Conservation (phyloP, 352 stramenopile species). For the Paralagenidium karlingii region DNA sequence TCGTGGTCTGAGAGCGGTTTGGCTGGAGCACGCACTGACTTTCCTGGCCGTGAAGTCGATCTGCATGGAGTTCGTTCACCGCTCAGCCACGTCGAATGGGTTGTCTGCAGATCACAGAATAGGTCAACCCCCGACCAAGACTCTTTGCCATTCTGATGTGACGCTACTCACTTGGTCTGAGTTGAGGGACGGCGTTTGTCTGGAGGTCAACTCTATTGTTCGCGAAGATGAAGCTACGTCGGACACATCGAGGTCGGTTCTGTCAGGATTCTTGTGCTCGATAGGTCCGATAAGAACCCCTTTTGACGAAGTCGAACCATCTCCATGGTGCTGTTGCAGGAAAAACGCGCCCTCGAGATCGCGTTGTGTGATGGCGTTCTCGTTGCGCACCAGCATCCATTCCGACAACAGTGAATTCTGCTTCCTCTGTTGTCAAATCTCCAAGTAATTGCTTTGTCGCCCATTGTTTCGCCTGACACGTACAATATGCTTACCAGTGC, state of each 20-base stretch:
- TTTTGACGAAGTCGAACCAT: constrained; percentile 4
- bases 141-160: no score
- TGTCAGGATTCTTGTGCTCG: background rate
- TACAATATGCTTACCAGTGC: no score
- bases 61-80: no score
- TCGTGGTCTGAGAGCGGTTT: constrained; percentile 39
- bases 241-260: background rate
- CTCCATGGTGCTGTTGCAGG: constrained; percentile 2
- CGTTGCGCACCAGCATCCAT: constrained; percentile 66
- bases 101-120: no score
- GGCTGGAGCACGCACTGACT: background rate
- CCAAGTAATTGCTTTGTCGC: no score
- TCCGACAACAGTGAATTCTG: constrained; percentile 67
- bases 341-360: background rate
- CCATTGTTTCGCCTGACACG: no score
- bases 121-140: no score
- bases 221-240: background rate
- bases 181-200: background rate
- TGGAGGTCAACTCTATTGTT: background rate
- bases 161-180: background rate
- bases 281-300: background rate
- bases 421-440: no score
- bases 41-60: background rate
- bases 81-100: no score
- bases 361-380: constrained; percentile 19